Base-by-base conservation (phyloP, 306 rosid species). In the Trifolium subterraneum region DNA sequence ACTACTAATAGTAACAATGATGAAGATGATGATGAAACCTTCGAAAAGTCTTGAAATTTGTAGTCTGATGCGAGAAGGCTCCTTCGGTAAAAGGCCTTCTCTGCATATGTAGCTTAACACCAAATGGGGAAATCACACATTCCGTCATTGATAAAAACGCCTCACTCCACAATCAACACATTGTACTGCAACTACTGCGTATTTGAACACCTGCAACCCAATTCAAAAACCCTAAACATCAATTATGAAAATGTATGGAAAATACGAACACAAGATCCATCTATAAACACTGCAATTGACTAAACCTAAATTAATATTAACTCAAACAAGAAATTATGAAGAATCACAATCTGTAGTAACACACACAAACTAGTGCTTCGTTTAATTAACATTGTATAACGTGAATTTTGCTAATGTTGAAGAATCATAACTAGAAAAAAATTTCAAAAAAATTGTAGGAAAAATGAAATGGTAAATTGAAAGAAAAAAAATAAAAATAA, bases 61-160 rank as follows among this genome's bases (percentile, higher is more conserved):
- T 27, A 68, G 65, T 66, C 64, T 60, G 70, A 61, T 68, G 70
- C 20, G 79, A 22, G 55, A 75, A 73, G 36, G 69, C 73, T 64
- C 79, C 82, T 48, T 55, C 74, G 41, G 23, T 27, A 72, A 75
- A 18, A 10, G 70, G 70, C 59, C 82, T 72, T 72, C 74, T 80
- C 82, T 61, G 85, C 65, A 66, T 70, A 42, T 74, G 83, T 72
- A 86, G 84, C 88, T 82, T 91, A 50, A 84, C 38, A 80, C 77
- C 84, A 55, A 86, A 74, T 16, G 90, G 80, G 16, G 88, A 83
- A 39, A 87, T 80, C 79, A 89, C 86, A 68, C 78, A 88, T 74
- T 88, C 92, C 41, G 90, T 92, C 98, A 93, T 93, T 52, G 68
- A 20, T 74, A 42, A 50, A 55, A 60, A 71, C 33, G 19, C 52